A percentile compares a stretch with the other conserved stretches of the same genome.
phyloP scores from a whole-genome alignment of 1,284 basidiomycete genomes.

The Ceratobasidium sp. region DNA sequence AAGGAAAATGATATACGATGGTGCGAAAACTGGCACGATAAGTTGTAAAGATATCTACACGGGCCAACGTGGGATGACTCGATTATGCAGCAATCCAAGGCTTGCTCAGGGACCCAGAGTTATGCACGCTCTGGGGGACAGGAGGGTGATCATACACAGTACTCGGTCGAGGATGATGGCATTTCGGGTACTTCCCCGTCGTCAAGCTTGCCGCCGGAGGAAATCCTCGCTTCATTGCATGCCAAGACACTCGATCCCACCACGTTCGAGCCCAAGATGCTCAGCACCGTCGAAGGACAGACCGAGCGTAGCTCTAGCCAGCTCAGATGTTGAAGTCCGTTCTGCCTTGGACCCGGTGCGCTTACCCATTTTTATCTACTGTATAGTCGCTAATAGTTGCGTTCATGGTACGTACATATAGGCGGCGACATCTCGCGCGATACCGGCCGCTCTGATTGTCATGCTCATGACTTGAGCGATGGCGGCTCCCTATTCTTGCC shows the following conservation, averaged over 20 bases:
- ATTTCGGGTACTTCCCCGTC: constrained; percentile 5
- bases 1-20: no score
- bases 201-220: constrained; percentile 37
- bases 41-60: no score
- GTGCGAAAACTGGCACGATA: no score
- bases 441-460: constrained; percentile 21
- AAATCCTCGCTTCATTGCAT: constrained; percentile 41
- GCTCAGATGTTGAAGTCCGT: constrained; percentile 12
- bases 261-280: constrained; percentile 53
- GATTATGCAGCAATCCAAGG: constrained; percentile 20
- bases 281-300: constrained; percentile 68
- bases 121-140: constrained; percentile 24
- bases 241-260: constrained; percentile 48
- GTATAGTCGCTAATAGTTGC: not conserved
- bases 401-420: not conserved
- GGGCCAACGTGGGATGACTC: no score
- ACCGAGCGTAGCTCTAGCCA: constrained; percentile 61
- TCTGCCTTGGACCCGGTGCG: constrained; percentile 46
- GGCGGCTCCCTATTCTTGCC: constrained; percentile 19
- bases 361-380: constrained; percentile 44
- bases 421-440: constrained; percentile 20
- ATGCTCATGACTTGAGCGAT: constrained; percentile 16
- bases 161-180: constrained; percentile 24
- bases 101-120: not conserved
- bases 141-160: constrained; percentile 14